Evolutionary conservation across 768 basidiomycete genomes (phyloP), one percentile per base, ranked within the genome.

Genomic region (Panus rudis): DNA sequence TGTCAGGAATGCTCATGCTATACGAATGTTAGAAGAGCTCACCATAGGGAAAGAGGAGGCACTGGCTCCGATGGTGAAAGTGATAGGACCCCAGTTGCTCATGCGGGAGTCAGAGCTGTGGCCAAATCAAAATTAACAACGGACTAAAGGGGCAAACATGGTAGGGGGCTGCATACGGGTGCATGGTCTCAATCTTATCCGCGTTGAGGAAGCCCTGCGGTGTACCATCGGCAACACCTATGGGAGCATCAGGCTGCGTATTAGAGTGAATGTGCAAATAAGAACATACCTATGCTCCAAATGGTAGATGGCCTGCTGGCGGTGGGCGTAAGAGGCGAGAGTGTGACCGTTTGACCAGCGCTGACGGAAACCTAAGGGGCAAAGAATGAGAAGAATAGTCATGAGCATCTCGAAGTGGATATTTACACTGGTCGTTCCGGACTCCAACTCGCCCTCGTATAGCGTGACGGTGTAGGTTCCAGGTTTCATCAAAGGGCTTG

Each of bases 181-280:
- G 71, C 68, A 74, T 70, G 13, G 59, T 68, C 52, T 74, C 56
- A 19, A 74, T 73, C 45, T 68, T 72, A 50, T 74, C 69, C 3
- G 71, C 71, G 47, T 75, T 73, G 25, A 70, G 61, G 59, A 75
- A 69, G 17, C 69, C 73, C 23, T 60, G 50, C 5, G 71, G 71
- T 12, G 67, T 69, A 25, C 71, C 71, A 49, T 72, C 73, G 10
- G 67, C 67, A 33, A 66, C 67, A 23, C 69, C 67, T 69, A 34
- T 7, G 8, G 23, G 8, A 42, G 24, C 14, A 8, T 24, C 16
- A 21, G 13, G 7, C 12, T 14, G 4, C 13, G 35, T n/a, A 14
- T 13, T 17, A 21, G 10, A 20, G 39, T 30, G 24, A 39, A 45
- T 13, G 24, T 14, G 17, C 12, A 37, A 34, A 26, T 10, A 6